These are phyloP conservation scores for Fusarium hostae DNA, from an alignment of 2,329 filamentous ascomycete species.

Conservation along the genomic window DNA sequence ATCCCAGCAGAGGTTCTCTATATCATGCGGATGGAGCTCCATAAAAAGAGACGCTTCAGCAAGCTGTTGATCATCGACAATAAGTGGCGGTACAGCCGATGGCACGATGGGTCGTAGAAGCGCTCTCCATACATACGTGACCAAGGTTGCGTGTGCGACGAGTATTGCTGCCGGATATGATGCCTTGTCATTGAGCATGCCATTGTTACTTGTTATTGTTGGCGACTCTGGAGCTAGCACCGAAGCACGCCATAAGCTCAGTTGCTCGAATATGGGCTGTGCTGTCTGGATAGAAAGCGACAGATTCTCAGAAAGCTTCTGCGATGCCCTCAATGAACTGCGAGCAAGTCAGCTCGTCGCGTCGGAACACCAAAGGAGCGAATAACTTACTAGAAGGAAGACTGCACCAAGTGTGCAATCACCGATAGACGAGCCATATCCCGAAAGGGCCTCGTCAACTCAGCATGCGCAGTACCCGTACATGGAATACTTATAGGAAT, in stretches of 20 bases:
- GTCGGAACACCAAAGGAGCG: too few species aligned
- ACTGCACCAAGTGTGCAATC: neutral
- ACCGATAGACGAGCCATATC: neutral
- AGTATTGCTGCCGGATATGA: neutral
- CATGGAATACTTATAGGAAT: neutral
- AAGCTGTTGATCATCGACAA: neutral
- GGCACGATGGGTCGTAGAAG: neutral
- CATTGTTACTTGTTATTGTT: neutral
- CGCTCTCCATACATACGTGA: neutral
- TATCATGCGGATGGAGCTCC: neutral
- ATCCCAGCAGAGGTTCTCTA: neutral
- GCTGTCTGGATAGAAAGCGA: neutral
- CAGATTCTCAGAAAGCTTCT: neutral
- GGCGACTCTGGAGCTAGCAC: neutral
- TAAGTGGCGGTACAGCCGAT: neutral
- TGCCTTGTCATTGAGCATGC: neutral
- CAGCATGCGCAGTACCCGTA: neutral
- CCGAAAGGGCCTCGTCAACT: neutral
- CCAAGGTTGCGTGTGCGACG: neutral
- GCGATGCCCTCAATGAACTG: neutral
- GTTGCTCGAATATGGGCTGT: neutral
- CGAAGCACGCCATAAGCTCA: neutral
- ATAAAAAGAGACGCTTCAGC: neutral
- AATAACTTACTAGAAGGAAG: neutral
- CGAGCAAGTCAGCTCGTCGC: too few species aligned